Base-by-base conservation (phyloP, 2,329 filamentous ascomycete genomes). In the Trichoderma atroviride region DNA sequence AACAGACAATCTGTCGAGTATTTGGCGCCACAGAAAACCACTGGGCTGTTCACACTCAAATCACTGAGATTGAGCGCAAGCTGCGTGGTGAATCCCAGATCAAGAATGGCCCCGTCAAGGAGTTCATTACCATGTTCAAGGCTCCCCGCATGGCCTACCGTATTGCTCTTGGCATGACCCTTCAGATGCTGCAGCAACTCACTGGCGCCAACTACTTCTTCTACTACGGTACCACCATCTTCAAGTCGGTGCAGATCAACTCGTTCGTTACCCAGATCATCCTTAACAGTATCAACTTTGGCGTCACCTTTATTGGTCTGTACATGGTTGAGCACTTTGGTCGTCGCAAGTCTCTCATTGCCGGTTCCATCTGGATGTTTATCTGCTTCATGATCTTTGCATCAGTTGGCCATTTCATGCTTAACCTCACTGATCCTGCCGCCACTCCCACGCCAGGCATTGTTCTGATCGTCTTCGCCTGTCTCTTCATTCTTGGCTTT, bases 131-230 rank as follows among this genome's bases (percentile, higher is more conserved):
- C 72, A 89, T 91, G 81, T 89, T 91, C 74, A 86, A 83, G 57
- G 88, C 87, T 0, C 88, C 89, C 1, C 83, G 87, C 3, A 91
- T 91, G 85, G 77, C 84, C 0, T 90, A 91, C 73, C 85, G 89
- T 1, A 87, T 89, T 0, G 73, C 86, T 0, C 81, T 91, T 0
- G 89, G 89, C 27, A 83, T 91, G 66, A 74, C 79, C 0, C 81
- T 92, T 1, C 88, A 91, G 77, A 86, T 88, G 75, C 85, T 91
- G 40, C 90, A 92, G 76, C 90, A 92, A 74, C 82, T 92, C 0
- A 91, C 87, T 0, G 88, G 89, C 53, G 88, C 88, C 35, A 91
- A 91, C 74, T 90, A 87, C 78, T 89, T 88, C 81, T 90, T 90
- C 75, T 87, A 88, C 77, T 91, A 89, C 68, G 85, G 85, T 5